These are phyloP conservation scores for Mallotus japonicus DNA, from an alignment of 441 rosid genomes.

Conservation along the genomic window DNA sequence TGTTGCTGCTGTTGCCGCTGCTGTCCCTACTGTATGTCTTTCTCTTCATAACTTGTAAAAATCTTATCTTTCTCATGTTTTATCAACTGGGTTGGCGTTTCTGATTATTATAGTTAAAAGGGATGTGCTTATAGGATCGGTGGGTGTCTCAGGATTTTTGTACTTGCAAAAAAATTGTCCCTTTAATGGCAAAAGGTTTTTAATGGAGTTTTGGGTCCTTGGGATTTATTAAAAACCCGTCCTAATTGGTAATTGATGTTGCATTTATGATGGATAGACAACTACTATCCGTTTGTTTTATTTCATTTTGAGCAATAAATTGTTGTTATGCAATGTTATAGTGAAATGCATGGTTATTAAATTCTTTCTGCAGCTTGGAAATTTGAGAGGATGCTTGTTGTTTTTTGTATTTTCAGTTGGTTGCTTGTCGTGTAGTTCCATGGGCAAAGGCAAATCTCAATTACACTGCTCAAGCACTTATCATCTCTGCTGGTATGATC, in stretches of 20 bases:
- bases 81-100: neutral
- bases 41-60: neutral
- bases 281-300: neutral
- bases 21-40: conserved; percentile 56
- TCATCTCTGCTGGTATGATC: conserved; percentile 57
- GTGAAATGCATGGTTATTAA: neutral
- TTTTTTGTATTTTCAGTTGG: conserved; percentile 38
- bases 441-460: conserved; percentile 89
- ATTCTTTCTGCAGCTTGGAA: neutral
- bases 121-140: no score
- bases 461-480: conserved; percentile 78
- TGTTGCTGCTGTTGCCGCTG: conserved; percentile 41
- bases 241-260: neutral
- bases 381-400: neutral
- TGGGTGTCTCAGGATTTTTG: no score
- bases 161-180: no score
- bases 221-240: neutral
- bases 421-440: conserved; percentile 56
- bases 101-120: no score
- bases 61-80: neutral
- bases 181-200: no score
- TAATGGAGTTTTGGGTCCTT: neutral
- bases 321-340: neutral
- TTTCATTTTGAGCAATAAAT: neutral
- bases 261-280: no score